These are phyloP conservation scores for Gracilaria domingensis DNA, from an alignment of 23 red algal genomes.

Conservation along the genomic window DNA sequence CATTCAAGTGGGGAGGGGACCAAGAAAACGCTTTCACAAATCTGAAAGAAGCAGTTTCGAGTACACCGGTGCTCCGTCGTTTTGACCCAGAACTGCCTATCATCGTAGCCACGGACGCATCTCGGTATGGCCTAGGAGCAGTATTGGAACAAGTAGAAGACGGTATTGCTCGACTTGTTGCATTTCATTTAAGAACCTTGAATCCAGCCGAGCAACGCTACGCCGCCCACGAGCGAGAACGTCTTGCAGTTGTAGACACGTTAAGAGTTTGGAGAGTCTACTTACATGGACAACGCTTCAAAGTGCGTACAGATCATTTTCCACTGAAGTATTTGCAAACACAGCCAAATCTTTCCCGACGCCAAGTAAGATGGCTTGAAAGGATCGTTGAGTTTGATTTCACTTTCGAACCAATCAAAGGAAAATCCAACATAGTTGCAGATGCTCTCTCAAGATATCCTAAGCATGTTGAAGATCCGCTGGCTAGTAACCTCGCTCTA, in stretches of 20 bases:
- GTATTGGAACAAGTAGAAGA: constrained; percentile 31
- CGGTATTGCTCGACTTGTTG: not conserved
- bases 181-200: constrained; percentile 17
- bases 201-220: constrained; percentile 15
- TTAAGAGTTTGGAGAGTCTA: constrained; percentile 21
- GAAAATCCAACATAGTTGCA: constrained; percentile 13
- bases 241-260: not conserved
- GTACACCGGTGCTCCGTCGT: constrained; percentile 7
- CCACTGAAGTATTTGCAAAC: constrained; percentile 10
- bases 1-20: constrained; percentile 4
- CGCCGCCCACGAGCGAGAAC: constrained; percentile 35
- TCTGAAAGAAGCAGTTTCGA: not conserved
- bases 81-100: constrained; percentile 16
- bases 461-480: too few species aligned
- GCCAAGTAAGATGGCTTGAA: constrained; percentile 33
- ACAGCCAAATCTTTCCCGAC: not conserved
- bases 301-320: constrained; percentile 3
- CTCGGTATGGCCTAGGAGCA: constrained; percentile 9
- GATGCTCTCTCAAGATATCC: constrained; percentile 25
- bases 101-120: constrained; percentile 9
- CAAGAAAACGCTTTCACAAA: not conserved
- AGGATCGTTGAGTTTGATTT: constrained; percentile 19
- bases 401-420: not conserved
- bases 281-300: not conserved
- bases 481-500: too few species aligned